Evolutionary conservation across 768 basidiomycete species (phyloP), one percentile per base, ranked within the genome.

Genomic region (Pulveroboletus sp.): DNA sequence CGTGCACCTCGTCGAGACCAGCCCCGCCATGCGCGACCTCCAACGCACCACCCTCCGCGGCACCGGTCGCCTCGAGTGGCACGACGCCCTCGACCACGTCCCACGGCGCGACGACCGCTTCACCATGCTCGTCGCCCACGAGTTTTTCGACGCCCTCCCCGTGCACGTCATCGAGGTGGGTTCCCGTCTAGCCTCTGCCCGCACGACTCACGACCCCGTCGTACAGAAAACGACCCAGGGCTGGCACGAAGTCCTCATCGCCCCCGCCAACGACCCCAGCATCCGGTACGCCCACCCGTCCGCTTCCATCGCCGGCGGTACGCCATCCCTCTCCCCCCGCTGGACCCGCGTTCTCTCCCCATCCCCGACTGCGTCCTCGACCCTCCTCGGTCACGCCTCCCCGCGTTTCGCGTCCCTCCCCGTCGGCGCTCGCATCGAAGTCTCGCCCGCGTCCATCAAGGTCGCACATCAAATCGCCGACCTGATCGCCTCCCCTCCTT

Each of bases 131-230:
- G 71, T 97, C 14, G 96, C 96, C 0, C 94, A 99, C 67, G 96
- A 98, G 63, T 95, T 98, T 70, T 98, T 99, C 54, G 96, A 98
- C 64, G 94, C 94, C 0, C 75, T 99, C 37, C 95, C 96, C 0
- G 83, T 97, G 40, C 90, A 96, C 66, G 73, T 93, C 31, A 71
- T 98, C 31, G 83, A 95, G 75, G 93, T 92, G 55, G n/a, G n/a
- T n/a, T n/a, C n/a, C n/a, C 11, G 74, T 63, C 24, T 2, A 5
- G 7, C 13, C 30, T 4, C 8, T 17, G n/a, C 6, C 7, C 1
- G 3, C 1, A 2, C 8, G 5, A 4, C 9, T 4, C 10, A 13
- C 11, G 19, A 22, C 32, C 17, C n/a, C 6, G 6, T 6, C 13
- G 16, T 22, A 10, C 26, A 93, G 89, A 92, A 82, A 83, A 83